Conservation (phyloP, 441 rosid genomes). For the Euphorbia schlechtendalii region DNA sequence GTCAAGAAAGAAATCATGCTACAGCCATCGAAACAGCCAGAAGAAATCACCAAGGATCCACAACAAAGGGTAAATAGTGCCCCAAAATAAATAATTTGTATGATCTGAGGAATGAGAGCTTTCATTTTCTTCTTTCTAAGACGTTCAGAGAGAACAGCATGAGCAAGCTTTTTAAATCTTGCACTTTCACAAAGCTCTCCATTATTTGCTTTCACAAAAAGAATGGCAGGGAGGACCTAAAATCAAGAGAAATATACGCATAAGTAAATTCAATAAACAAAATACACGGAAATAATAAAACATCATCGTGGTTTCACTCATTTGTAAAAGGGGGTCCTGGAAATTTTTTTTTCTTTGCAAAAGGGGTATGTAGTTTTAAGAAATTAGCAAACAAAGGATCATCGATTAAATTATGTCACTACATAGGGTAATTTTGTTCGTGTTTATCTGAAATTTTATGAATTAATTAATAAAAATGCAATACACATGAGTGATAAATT, state of each 20-base stretch:
- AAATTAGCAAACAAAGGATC: too few species aligned
- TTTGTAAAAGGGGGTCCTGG: too few species aligned
- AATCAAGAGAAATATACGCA: conserved; percentile 1
- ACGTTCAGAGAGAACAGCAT: conserved; percentile 43
- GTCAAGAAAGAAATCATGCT: conserved; percentile 69
- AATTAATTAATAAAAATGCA: too few species aligned
- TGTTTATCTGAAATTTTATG: too few species aligned
- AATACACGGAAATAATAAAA: too few species aligned
- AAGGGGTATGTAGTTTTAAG: too few species aligned
- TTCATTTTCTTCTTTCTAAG: conserved; percentile 88
- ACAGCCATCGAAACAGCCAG: conserved; percentile 56
- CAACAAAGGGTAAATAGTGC: conserved; percentile 51
- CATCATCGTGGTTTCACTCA: too few species aligned
- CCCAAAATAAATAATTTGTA: conserved; percentile 70
- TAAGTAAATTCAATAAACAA: neutral
- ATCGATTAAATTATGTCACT: too few species aligned
- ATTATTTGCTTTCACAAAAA: conserved; percentile 89
- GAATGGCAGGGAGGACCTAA: conserved; percentile 80
- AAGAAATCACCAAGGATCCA: conserved; percentile 60
- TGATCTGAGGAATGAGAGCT: conserved; percentile 76
- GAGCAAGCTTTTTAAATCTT: conserved; percentile 68
- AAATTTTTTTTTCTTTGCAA: too few species aligned
- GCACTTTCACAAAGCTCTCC: conserved; percentile 65
- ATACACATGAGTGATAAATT: too few species aligned
- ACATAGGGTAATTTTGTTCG: too few species aligned